Base-by-base conservation (phyloP, 768 basidiomycete species). In the Suillus placidus region DNA sequence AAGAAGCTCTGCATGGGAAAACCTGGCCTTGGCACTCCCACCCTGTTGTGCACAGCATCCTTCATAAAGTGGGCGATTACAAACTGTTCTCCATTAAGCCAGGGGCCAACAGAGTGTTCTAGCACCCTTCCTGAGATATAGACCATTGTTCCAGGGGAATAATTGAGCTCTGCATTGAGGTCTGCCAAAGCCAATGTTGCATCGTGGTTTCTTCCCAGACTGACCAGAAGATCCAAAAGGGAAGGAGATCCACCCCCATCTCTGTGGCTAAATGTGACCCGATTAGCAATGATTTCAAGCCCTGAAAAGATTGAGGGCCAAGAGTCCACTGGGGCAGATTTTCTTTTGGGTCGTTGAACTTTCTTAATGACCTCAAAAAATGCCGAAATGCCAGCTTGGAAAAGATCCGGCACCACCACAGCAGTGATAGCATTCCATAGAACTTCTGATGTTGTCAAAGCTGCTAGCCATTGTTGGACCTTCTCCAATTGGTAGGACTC, bases 251-350 rank as follows among this genome's bases (percentile, higher is more conserved):
- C 42, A 49, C 38, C 18, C 4, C 3, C 9, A 60, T 64, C 64
- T 47, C 43, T 20, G 37, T 60, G 57, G 20, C 18, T 38, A 23
- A 38, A 60, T 8, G 58, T 65, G 7, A 52, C 7, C 23, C 6
- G 35, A 38, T 65, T 65, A 54, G 60, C 26, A 52, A 65, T 65
- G 5, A 65, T 34, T 35, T 62, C 60, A 14, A 43, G 49, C 12
- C 51, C 60, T 14, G 30, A 54, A 56, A 49, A 65, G 18, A 51
- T 37, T 38, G 60, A 65, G 23, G 60, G 60, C 64, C 60, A 65
- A 14, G 55, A 56, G 23, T 30, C 26, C 30, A 52, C 51, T 26
- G 26, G 49, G 6, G 49, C 23, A 26, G 26, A 26, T 26, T 26
- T 26, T 26, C 26, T 52, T 52, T 52, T 4, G 1, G 26, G 49